phyloP scores from a whole-genome alignment of 306 rosid genomes.

The Gastrolobium bilobum region DNA sequence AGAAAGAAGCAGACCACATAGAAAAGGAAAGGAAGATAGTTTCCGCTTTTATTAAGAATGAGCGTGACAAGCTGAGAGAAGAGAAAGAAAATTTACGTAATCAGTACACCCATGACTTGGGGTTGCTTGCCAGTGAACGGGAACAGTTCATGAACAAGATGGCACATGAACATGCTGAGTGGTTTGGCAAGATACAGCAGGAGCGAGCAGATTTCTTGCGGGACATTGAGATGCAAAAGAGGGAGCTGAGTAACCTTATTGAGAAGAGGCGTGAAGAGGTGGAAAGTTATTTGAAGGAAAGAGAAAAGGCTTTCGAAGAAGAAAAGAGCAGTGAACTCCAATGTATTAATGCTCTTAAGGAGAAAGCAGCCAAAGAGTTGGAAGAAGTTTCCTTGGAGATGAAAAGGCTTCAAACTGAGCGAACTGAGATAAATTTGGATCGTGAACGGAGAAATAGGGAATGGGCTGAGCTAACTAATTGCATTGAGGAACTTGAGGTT shows the following conservation, averaged over 20 bases:
- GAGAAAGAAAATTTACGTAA: slow-evolving; percentile 76
- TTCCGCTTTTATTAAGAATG: slow-evolving; percentile 77
- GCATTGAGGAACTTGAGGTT: slow-evolving; percentile 85
- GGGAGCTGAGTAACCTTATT: slow-evolving; percentile 80
- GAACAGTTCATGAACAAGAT: slow-evolving; percentile 90
- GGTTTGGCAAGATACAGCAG: slow-evolving; percentile 89
- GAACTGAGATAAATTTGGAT: slow-evolving; percentile 83
- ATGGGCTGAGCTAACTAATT: slow-evolving; percentile 88
- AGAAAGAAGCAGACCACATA: slow-evolving; percentile 70
- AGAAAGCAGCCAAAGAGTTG: slow-evolving; percentile 74
- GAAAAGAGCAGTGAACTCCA: slow-evolving; percentile 80
- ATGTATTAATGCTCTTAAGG: slow-evolving; percentile 69
- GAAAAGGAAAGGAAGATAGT: slow-evolving; percentile 76
- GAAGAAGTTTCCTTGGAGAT: slow-evolving; percentile 81
- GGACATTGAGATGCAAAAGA: slow-evolving; percentile 83
- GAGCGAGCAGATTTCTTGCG: slow-evolving; percentile 81
- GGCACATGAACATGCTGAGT: slow-evolving; percentile 83
- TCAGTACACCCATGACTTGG: slow-evolving; percentile 72
- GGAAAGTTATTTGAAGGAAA: slow-evolving; percentile 82
- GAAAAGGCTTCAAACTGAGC: slow-evolving; percentile 82
- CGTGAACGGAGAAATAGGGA: slow-evolving; percentile 85
- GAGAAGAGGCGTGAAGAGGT: slow-evolving; percentile 92
- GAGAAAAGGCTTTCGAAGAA: slow-evolving; percentile 75
- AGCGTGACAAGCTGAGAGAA: slow-evolving; percentile 72
- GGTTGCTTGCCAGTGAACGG: slow-evolving; percentile 76